These are phyloP conservation scores for Seiridium unicorne DNA, from an alignment of 2,329 filamentous ascomycete genomes.

Conservation along the genomic window DNA sequence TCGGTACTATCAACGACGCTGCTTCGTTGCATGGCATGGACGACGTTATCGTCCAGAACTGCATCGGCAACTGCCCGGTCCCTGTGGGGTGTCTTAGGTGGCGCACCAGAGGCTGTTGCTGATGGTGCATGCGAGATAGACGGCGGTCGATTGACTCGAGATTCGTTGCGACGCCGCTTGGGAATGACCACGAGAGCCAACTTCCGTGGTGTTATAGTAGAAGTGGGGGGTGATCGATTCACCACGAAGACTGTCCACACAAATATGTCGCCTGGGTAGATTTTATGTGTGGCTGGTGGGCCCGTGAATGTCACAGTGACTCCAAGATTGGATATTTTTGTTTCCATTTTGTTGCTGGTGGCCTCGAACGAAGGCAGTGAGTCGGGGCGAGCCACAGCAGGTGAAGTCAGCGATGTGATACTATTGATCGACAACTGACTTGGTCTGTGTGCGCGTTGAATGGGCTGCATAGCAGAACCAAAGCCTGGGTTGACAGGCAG, in stretches of 20 bases:
- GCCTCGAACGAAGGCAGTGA: constrained; percentile 59
- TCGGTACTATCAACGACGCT: constrained; percentile 63
- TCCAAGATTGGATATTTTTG: constrained; percentile 59
- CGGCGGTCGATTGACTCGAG: constrained; percentile 49
- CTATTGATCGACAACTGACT: constrained; percentile 63
- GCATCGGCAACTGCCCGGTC: constrained; percentile 56
- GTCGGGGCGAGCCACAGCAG: constrained; percentile 58
- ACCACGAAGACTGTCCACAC: constrained; percentile 73
- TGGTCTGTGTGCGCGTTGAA: constrained; percentile 60
- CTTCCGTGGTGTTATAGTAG: constrained; percentile 51
- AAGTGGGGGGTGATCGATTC: constrained; percentile 56
- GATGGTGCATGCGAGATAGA: constrained; percentile 46
- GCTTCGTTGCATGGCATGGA: constrained; percentile 70
- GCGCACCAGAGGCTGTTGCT: constrained; percentile 11
- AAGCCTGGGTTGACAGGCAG: constrained; percentile 63
- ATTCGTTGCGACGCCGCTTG: constrained; percentile 59
- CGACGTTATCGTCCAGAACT: constrained; percentile 68
- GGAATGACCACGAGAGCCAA: constrained; percentile 69
- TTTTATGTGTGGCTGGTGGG: constrained; percentile 43
- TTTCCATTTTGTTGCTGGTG: constrained; percentile 43
- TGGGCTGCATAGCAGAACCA: constrained; percentile 53
- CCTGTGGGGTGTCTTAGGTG: constrained; percentile 12
- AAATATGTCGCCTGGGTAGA: constrained; percentile 66
- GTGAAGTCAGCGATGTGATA: constrained; percentile 54
- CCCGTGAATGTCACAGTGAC: constrained; percentile 74